Conservation (phyloP, 228 moss, liverwort and hornwort species). For the Sphagnum fallax region DNA sequence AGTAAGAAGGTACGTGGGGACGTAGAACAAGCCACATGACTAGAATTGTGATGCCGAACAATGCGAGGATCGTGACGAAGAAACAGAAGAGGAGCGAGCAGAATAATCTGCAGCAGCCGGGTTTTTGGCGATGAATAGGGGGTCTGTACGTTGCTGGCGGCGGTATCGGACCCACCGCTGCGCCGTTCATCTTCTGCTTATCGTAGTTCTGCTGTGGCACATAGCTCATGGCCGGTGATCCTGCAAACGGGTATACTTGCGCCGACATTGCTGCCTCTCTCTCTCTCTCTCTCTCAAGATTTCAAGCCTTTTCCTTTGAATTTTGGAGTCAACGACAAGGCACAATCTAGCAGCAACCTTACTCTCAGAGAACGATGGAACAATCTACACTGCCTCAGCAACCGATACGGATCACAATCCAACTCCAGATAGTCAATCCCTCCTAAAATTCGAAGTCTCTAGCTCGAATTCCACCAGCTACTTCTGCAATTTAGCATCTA, state of each 20-base stretch:
- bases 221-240: neutral
- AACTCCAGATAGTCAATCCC: too few species aligned
- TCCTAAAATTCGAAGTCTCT: too few species aligned
- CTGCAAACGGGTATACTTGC: slow-evolving; percentile 1
- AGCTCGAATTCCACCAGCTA: too few species aligned
- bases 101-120: slow-evolving; percentile 1
- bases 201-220: neutral
- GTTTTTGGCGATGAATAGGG: neutral
- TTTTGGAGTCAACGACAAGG: too few species aligned
- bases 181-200: neutral
- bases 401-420: too few species aligned
- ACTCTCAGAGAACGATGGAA: too few species aligned
- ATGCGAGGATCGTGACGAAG: slow-evolving; percentile 5
- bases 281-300: too few species aligned
- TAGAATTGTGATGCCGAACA: slow-evolving; percentile 13
- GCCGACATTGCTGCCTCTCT: slow-evolving; percentile 2
- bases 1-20: slow-evolving; percentile 24
- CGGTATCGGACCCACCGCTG: slow-evolving; percentile 1
- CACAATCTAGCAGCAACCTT: too few species aligned
- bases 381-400: too few species aligned
- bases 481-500: too few species aligned
- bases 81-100: slow-evolving; percentile 15
- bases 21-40: slow-evolving; percentile 32
- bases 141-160: neutral
- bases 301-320: too few species aligned